Evolutionary conservation across 164 flowering plant genomes (phyloP), one percentile per base, ranked within the genome.

Genomic region (Piper betle): DNA sequence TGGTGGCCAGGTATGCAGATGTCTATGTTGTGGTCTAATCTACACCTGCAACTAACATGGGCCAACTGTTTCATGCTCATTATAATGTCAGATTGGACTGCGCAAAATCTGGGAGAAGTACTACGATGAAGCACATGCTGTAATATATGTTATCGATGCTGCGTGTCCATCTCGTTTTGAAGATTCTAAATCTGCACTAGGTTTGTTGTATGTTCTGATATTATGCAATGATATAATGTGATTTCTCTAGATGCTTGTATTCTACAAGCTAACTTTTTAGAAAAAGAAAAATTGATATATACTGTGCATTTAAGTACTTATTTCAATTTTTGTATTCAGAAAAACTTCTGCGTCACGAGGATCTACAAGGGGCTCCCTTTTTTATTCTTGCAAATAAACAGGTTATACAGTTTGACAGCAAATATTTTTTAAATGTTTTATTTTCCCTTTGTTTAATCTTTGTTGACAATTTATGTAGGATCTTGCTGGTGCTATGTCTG

Each of bases 101-200:
- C 93, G 97, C 42, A 81, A 97, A 64, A 94, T 94, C 58, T 94
- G 99, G 99, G 99, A 93, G 72, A 93, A 93, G 67, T 93, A 93
- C 72, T 93, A 88, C 78, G 99, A 93, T 72, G 99, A 93, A 74
- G 93, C 99, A 46, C 97, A 93, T 86, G 97, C 96, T 59, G 80
- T 94, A 62, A 71, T 94, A 53, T 94, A 57, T 81, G 96, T 94
- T 15, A 83, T 94, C 61, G 99, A 94, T 78, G 95, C 97, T 66
- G 77, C 95, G 62, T 77, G 78, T 71, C 95, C 96, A 12, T 81
- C 89, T 48, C 88, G 93, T 10, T 94, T 94, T 78, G 99, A 94
- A 80, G 99, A 94, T 76, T 78, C 99, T 64, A 94, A 94, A 77
- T 86, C 95, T 74, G 97, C 93, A 39, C 76, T 94, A 37, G 99